Percentiles rank a stretch among this genome's conserved stretches.
Conservation (phyloP, 164 flowering plant genomes). For the Piper longum region DNA sequence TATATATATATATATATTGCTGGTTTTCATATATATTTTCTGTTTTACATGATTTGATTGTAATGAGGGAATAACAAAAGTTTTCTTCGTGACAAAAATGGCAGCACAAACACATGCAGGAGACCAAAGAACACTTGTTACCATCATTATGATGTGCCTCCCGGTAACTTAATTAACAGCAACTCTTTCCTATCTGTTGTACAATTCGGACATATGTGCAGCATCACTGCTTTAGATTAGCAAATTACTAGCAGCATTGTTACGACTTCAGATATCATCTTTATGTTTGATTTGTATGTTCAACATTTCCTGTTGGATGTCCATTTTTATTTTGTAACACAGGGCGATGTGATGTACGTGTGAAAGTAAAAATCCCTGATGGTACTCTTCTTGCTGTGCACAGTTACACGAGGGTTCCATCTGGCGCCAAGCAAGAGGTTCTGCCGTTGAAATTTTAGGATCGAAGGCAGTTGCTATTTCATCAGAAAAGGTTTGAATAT, state of each 20-base stretch:
- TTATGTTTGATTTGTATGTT: background rate
- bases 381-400: constrained; percentile 61
- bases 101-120: constrained; percentile 24
- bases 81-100: background rate
- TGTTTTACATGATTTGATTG: background rate
- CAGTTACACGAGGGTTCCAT: constrained; percentile 58
- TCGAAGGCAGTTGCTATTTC: constrained; percentile 23
- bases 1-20: background rate
- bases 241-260: background rate
- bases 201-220: background rate
- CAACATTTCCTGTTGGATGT: background rate
- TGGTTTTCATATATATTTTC: background rate
- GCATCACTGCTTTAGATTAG: background rate
- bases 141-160: constrained; percentile 45
- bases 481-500: constrained; percentile 37
- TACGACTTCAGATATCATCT: background rate
- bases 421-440: constrained; percentile 87
- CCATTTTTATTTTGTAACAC: constrained; percentile 6
- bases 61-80: background rate
- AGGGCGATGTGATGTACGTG: constrained; percentile 52
- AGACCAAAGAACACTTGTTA: constrained; percentile 31
- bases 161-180: constrained; percentile 31
- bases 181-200: no score
- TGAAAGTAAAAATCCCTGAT: constrained; percentile 46
- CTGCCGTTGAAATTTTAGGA: constrained; percentile 49